These are phyloP conservation scores for Ophiosphaerella herpotricha DNA, from an alignment of 2,329 filamentous ascomycete genomes.

Conservation along the genomic window DNA sequence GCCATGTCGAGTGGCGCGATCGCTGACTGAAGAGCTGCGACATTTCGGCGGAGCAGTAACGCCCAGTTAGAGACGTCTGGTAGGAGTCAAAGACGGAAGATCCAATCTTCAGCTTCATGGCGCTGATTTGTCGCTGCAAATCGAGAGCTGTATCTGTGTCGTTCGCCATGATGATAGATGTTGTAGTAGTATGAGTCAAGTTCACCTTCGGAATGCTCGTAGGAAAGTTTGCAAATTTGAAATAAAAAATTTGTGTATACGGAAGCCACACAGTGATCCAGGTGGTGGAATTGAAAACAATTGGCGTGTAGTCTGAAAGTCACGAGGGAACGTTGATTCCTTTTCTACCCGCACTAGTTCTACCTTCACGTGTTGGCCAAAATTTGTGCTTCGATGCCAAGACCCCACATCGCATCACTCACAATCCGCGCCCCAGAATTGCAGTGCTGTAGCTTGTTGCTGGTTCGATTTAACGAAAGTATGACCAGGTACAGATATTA, in stretches of 20 bases:
- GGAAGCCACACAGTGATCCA: too few relatives aligned
- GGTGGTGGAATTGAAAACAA: background rate
- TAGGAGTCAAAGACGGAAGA: conserved; percentile 30
- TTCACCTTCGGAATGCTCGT: too few relatives aligned
- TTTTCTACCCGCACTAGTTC: conserved; percentile 23
- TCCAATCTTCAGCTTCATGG: conserved; percentile 25
- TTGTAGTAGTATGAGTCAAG: conserved; percentile 5
- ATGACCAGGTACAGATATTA: too few relatives aligned
- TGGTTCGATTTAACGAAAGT: background rate
- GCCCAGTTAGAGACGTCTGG: conserved; percentile 34
- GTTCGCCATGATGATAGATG: conserved; percentile 13
- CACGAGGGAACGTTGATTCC: conserved; percentile 3
- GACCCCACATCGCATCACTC: conserved; percentile 26
- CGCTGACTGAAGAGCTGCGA: conserved; percentile 77
- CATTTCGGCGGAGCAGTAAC: conserved; percentile 67
- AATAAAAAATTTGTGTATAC: background rate
- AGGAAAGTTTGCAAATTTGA: background rate
- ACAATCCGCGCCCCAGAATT: conserved; percentile 3
- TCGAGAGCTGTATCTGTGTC: conserved; percentile 25
- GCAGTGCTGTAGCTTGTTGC: background rate
- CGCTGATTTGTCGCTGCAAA: conserved; percentile 26
- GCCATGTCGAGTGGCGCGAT: conserved; percentile 76
- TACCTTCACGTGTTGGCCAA: conserved; percentile 28
- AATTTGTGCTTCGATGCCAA: conserved; percentile 27
- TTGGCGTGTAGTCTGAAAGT: background rate